phyloP scores from a whole-genome alignment of 192 early-diverging fungal species.

The Coemansia sp. region DNA sequence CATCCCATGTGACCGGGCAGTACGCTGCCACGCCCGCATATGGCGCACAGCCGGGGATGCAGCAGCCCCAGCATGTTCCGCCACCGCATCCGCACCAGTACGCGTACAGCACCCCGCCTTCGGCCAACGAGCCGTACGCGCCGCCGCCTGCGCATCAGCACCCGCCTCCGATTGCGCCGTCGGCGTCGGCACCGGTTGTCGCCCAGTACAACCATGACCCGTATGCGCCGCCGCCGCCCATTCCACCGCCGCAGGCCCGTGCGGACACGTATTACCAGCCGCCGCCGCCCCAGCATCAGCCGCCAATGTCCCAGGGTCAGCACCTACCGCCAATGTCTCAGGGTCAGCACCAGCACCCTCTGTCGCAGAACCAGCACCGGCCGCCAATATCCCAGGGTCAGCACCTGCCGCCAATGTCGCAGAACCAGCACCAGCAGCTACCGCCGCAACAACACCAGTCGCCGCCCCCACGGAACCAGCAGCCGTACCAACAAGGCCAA shows the following conservation, averaged over 20 bases:
- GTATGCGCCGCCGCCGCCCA: not conserved
- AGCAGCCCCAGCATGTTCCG: not conserved
- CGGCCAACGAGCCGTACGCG: not conserved
- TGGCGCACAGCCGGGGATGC: not conserved
- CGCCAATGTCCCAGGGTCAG: not conserved
- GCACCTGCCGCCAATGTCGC: not conserved
- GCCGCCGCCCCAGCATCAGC: not conserved
- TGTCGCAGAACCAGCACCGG: not conserved
- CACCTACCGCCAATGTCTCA: not conserved
- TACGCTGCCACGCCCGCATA: conserved; percentile 2
- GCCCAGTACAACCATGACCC: conserved; percentile 2
- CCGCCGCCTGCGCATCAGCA: not conserved
- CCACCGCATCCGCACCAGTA: not conserved
- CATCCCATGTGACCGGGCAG: conserved; percentile 8
- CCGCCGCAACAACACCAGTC: not conserved
- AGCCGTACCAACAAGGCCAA: not conserved
- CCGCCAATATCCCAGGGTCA: not conserved
- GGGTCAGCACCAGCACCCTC: not conserved
- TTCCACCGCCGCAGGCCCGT: not conserved
- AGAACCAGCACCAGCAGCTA: not conserved
- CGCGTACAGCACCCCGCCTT: not conserved
- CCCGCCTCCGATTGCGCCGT: not conserved
- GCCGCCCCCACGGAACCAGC: not conserved
- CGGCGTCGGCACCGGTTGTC: not conserved
- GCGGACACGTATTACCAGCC: conserved; percentile 1